phyloP scores from a whole-genome alignment of 331 rosid genomes.

The Cydonia oblonga region DNA sequence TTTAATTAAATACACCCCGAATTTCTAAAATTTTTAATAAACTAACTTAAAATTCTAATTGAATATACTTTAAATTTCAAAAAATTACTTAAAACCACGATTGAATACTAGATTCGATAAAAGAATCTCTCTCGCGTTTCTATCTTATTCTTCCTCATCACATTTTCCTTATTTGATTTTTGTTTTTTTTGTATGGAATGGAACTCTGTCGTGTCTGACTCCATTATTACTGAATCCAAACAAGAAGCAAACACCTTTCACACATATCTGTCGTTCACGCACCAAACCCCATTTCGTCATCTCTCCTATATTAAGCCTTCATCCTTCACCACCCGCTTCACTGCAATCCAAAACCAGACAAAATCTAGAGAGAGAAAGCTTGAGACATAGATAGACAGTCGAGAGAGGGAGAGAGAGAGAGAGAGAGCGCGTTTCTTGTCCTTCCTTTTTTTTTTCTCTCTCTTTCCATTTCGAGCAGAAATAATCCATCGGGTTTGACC shows the following conservation, averaged over 20 bases:
- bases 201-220: neutral
- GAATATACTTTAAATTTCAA: too few relatives aligned
- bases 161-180: too few relatives aligned
- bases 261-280: too few relatives aligned
- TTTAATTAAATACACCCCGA: too few relatives aligned
- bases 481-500: neutral
- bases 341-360: neutral
- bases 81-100: too few relatives aligned
- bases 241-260: neutral
- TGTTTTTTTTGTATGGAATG: too few relatives aligned
- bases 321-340: neutral
- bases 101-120: too few relatives aligned
- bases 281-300: neutral
- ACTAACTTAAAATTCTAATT: too few relatives aligned
- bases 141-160: too few relatives aligned
- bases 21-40: too few relatives aligned
- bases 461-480: neutral
- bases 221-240: neutral
- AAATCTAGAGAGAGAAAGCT: neutral
- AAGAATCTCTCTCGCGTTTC: too few relatives aligned
- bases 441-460: neutral
- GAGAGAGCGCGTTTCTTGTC: neutral
- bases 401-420: neutral
- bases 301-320: neutral
- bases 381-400: too few relatives aligned